Percentiles rank a stretch among this genome's conserved stretches.
These are phyloP conservation scores for Acanthochlamys bracteata DNA, from an alignment of 106 monocot species.

Conservation along the genomic window DNA sequence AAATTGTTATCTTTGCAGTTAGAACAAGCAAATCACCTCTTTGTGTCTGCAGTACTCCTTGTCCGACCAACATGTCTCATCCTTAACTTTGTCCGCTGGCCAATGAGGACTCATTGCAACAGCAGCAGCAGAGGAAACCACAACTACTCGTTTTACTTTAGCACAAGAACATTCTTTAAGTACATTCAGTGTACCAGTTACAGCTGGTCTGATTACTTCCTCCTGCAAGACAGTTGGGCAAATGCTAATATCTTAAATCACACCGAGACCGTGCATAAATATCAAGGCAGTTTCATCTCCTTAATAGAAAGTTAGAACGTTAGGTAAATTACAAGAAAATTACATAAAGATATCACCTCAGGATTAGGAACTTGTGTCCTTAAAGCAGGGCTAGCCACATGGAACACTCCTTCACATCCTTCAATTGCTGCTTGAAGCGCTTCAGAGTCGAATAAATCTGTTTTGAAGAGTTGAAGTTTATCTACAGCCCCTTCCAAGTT, in stretches of 20 bases:
- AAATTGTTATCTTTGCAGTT: too few species aligned
- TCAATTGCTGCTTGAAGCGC: constrained; percentile 36
- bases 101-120: constrained; percentile 12
- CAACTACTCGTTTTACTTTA: constrained; percentile 20
- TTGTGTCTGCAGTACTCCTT: constrained; percentile 20
- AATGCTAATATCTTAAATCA: not conserved
- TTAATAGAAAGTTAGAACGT: too few species aligned
- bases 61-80: constrained; percentile 33
- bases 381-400: constrained; percentile 70
- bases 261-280: too few species aligned
- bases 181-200: constrained; percentile 34
- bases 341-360: constrained; percentile 27
- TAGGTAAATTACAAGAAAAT: too few species aligned
- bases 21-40: constrained; percentile 8
- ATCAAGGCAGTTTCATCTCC: too few species aligned
- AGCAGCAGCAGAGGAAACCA: constrained; percentile 19
- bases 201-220: constrained; percentile 32
- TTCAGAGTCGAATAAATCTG: constrained; percentile 67
- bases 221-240: constrained; percentile 6
- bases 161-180: constrained; percentile 21
- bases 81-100: constrained; percentile 16
- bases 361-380: constrained; percentile 41
- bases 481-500: constrained; percentile 44
- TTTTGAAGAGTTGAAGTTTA: constrained; percentile 55
- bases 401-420: constrained; percentile 85